Base-by-base conservation (phyloP, 352 stramenopile genomes). In the Globisporangium ultimum region DNA sequence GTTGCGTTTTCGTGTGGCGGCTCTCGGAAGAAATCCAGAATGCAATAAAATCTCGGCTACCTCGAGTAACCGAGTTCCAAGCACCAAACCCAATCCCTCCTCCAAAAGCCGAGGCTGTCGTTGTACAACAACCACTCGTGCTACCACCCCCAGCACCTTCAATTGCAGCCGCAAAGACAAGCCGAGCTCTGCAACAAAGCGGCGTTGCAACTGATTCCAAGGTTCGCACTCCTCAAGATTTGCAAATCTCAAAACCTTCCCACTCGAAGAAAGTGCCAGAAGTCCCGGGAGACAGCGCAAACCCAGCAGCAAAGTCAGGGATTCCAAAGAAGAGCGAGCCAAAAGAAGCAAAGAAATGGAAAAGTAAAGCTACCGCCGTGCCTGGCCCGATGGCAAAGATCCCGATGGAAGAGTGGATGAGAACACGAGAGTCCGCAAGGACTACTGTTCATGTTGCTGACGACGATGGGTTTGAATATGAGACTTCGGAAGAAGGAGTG, bases 1-100 rank as follows among this genome's bases (percentile, higher is more conserved):
- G 91, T 3, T 96, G 82, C 40, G 78, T 97, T 43, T 93, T 97
- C 50, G 85, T 97, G 21, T 97, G 89, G 89, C 51, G 89, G 49
- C 71, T 96, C 12, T 75, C 79, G 3, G 79, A 93, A 11, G 78
- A 90, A 32, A 76, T 96, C 48, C 82, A 93, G 53, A 63, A 53
- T 14, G 68, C 76, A 4, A 91, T 93, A 38, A 91, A 92, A 34
- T 48, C 76, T 4, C 67, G 64, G 6, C 48, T 93, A 12, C 79
- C 72, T 21, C 66, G 66, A 18, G 63, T 82, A 15, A 60, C 47
- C 24, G 76, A 89, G 11, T 36, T 42, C 0, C 60, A 72, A n/a
- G 53, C 40, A 0, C 49, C 62, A 15, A 64, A 65, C 51, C 76
- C 67, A 53, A 51, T 53, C 3, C 76, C 76, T 40, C 68, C 64